A percentile compares a stretch with the other conserved stretches of the same genome.
Conservation (phyloP, 1,284 basidiomycete genomes). For the Fistulinella cinereoalba region DNA sequence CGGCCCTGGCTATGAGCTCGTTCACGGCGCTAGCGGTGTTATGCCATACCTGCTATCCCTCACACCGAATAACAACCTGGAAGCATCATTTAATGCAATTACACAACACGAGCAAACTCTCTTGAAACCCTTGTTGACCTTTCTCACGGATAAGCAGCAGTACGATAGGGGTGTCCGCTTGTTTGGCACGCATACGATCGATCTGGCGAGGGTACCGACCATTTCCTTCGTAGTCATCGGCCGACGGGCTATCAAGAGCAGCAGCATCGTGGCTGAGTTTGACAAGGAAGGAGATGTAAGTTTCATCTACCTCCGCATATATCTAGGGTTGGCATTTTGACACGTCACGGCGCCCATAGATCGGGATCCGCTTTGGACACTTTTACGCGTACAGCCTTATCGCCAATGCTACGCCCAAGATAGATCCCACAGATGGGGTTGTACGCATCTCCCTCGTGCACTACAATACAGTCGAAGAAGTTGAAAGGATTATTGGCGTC, state of each 20-base stretch:
- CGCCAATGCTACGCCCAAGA: conserved; percentile 47
- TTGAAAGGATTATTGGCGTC: conserved; percentile 52
- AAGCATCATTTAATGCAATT: conserved; percentile 46
- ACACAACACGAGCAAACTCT: conserved; percentile 47
- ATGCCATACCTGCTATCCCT: conserved; percentile 64
- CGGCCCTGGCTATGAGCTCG: conserved; percentile 71
- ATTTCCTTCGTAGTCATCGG: conserved; percentile 70
- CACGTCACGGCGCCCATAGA: conserved; percentile 44
- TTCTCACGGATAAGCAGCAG: conserved; percentile 39
- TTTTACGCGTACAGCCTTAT: conserved; percentile 75
- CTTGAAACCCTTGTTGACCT: conserved; percentile 40
- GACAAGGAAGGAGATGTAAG: conserved; percentile 60
- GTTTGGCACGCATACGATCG: conserved; percentile 56
- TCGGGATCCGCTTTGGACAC: conserved; percentile 76
- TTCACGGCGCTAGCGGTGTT: conserved; percentile 58
- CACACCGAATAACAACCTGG: conserved; percentile 44
- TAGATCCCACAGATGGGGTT: conserved; percentile 63
- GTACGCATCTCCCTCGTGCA: conserved; percentile 79
- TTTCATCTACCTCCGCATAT: conserved; percentile 15
- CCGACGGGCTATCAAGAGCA: conserved; percentile 51
- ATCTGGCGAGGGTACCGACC: conserved; percentile 59
- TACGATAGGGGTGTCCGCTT: conserved; percentile 58
- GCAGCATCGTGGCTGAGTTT: conserved; percentile 61
- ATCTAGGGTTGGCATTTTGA: not conserved
- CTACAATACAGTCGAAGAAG: conserved; percentile 75